Evolutionary conservation across 2,329 filamentous ascomycete species (phyloP).

Genomic region (Colletotrichum orchidophilum): DNA sequence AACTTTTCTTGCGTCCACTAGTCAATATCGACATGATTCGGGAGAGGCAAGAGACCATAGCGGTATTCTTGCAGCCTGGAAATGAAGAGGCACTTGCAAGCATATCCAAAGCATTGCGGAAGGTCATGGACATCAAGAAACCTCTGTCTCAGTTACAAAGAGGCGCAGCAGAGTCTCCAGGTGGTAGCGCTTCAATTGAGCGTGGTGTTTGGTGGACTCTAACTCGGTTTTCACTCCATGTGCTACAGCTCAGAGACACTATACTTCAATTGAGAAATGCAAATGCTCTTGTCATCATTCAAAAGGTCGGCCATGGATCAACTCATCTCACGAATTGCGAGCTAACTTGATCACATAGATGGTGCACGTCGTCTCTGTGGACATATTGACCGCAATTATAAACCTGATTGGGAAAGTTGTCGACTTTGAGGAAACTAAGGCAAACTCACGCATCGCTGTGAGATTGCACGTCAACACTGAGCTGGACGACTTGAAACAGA

Average conservation of each 20-base stretch:
- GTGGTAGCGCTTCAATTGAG: constrained; percentile 61
- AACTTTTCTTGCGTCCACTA: constrained; percentile 83
- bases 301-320: constrained; percentile 53
- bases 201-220: constrained; percentile 80
- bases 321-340: constrained; percentile 1
- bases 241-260: constrained; percentile 74
- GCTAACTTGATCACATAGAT: constrained; percentile 52
- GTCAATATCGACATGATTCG: constrained; percentile 73
- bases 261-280: constrained; percentile 66
- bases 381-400: constrained; percentile 71
- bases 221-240: constrained; percentile 74
- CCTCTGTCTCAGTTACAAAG: constrained; percentile 77
- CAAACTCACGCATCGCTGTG: constrained; percentile 78
- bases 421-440: constrained; percentile 81
- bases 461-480: constrained; percentile 75
- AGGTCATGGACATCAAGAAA: constrained; percentile 79
- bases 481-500: constrained; percentile 81
- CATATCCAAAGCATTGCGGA: constrained; percentile 70
- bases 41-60: constrained; percentile 76
- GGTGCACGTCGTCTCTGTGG: constrained; percentile 66
- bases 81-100: constrained; percentile 67
- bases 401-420: constrained; percentile 77
- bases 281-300: constrained; percentile 60
- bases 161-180: constrained; percentile 69
- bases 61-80: constrained; percentile 71